phyloP scores from a whole-genome alignment of 129 eudicot species.

The Mikania micrantha region DNA sequence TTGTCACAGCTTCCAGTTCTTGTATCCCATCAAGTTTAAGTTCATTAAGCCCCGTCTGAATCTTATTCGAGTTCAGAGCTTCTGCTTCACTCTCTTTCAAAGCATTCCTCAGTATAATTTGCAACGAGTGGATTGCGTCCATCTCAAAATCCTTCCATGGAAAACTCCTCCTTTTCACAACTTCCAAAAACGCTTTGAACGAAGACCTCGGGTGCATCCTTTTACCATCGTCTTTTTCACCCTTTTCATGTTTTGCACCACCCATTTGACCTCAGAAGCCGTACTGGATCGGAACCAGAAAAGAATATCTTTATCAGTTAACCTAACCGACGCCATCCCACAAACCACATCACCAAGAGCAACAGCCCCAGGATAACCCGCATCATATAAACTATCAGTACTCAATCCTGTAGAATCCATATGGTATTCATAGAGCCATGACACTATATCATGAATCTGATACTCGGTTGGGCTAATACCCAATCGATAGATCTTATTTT shows the following conservation, averaged over 20 bases:
- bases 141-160: conserved; percentile 96
- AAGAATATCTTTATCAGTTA: conserved; percentile 62
- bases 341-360: conserved; percentile 78
- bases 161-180: conserved; percentile 70
- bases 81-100: conserved; percentile 39
- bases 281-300: conserved; percentile 95
- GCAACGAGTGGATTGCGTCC: conserved; percentile 97
- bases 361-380: conserved; percentile 86
- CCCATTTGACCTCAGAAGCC: conserved; percentile 81
- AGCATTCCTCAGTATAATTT: conserved; percentile 76
- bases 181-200: conserved; percentile 87
- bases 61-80: conserved; percentile 30
- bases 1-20: conserved; percentile 79
- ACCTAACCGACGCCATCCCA: conserved; percentile 87
- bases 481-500: conserved; percentile 41
- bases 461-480: conserved; percentile 66
- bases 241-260: conserved; percentile 84
- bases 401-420: conserved; percentile 90
- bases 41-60: conserved; percentile 59
- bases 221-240: conserved; percentile 73
- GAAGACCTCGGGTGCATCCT: conserved; percentile 96
- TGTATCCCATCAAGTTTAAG: conserved; percentile 73
- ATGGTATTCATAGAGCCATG: conserved; percentile 75
- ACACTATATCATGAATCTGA: conserved; percentile 61
- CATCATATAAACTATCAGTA: conserved; percentile 87